Evolutionary conservation across 2,329 filamentous ascomycete species (phyloP), one percentile per base, ranked within the genome.

Genomic region (Curvularia lunata): DNA sequence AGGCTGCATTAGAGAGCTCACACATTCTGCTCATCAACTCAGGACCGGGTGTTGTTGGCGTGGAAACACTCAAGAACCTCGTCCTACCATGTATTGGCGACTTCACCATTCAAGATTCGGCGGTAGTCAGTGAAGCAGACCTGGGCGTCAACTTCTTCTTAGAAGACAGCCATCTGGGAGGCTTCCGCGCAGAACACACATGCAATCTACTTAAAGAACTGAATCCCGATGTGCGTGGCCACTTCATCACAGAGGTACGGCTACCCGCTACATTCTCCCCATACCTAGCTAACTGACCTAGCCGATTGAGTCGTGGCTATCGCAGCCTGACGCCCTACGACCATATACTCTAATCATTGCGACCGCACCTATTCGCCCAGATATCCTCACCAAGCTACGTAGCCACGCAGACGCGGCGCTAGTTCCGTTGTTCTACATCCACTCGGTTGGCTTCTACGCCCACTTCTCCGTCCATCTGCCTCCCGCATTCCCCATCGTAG

Each of bases 121-220:
- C 87, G 1, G 76, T 84, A 2, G 93, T 99, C n/a, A 82, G 81
- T 1, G 89, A 96, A 66, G 83, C 87, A 41, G 95, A 99, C 70
- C 81, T 99, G 40, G 95, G 96, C 4, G 89, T 97, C 62, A 99
- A 99, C 79, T 99, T 99, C 83, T 99, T 99, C 71, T 82, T 99
- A 0, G 91, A 97, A 60, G 87, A 95, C 67, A 81, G 83, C 48
- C 89, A 87, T 63, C 75, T 96, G 37, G 93, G 92, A 52, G 88
- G 88, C 69, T 87, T 87, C 25, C 87, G 95, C 65, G 91, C 94
- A 1, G 85, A 92, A 74, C 88, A 90, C 72, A 91, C 90, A 53
- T 88, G 89, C 56, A 87, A 88, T 61, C 82, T 94, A 53, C 82
- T 99, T 42, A 83, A 87, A 61, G 96, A 99, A 77, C 82, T 99